A percentile compares a stretch with the other conserved stretches of the same genome.
Evolutionary conservation across 2,329 filamentous ascomycete genomes (phyloP).

Genomic region (Fusarium penzigii): DNA sequence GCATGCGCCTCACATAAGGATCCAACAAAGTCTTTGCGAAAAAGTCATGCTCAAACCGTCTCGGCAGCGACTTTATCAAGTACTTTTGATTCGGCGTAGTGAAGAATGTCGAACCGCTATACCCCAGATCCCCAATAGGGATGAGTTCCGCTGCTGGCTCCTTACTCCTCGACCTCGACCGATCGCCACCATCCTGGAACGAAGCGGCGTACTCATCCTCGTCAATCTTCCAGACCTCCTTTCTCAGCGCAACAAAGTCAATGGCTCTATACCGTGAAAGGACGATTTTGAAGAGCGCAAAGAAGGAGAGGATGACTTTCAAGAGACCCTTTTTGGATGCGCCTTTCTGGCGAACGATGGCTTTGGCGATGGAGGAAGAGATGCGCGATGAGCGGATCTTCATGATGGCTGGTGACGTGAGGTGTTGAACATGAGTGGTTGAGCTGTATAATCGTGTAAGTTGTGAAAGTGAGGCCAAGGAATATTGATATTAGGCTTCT

Average conservation of each 20-base stretch:
- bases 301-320: constrained; percentile 34
- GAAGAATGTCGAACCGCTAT: constrained; percentile 77
- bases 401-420: constrained; percentile 19
- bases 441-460: neutral
- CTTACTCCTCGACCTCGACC: constrained; percentile 37
- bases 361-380: constrained; percentile 59
- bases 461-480: neutral
- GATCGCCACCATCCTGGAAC: constrained; percentile 28
- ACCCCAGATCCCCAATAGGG: constrained; percentile 68
- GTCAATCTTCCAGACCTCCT: constrained; percentile 33
- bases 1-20: constrained; percentile 67
- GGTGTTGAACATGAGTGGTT: neutral
- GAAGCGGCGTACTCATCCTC: constrained; percentile 42
- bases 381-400: constrained; percentile 43
- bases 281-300: constrained; percentile 35
- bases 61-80: constrained; percentile 70
- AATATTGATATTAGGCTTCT: neutral
- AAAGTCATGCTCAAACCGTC: constrained; percentile 69
- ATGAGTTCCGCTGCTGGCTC: constrained; percentile 42
- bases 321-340: constrained; percentile 28
- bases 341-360: constrained; percentile 45
- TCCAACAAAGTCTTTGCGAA: constrained; percentile 67
- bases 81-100: constrained; percentile 65
- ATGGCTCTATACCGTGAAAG: constrained; percentile 30
- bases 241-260: constrained; percentile 32